Conservation (phyloP, 148 eudicot species). For the Vaccinium macrocarpon region DNA sequence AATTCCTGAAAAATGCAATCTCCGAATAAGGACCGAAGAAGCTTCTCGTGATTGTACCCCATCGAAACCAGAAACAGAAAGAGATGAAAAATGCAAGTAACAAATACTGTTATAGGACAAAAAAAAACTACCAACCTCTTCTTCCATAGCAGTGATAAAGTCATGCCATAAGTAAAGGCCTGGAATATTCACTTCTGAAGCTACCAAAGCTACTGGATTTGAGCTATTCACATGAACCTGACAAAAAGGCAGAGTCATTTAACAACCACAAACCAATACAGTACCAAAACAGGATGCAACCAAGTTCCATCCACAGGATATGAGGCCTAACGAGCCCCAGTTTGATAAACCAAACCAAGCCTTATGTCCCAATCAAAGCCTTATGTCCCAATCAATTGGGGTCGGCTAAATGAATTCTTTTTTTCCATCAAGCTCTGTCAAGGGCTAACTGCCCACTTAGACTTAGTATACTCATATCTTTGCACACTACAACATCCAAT, state of each 20-base stretch:
- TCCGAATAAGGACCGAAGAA: neutral
- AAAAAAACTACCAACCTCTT: constrained; percentile 61
- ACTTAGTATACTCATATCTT: too few relatives aligned
- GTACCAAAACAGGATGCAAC: neutral
- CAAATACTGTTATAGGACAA: neutral
- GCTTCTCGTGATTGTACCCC: neutral
- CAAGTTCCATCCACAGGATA: neutral
- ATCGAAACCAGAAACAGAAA: neutral
- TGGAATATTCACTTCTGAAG: constrained; percentile 71
- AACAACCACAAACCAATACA: neutral
- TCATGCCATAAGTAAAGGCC: constrained; percentile 82
- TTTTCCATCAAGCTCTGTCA: too few relatives aligned
- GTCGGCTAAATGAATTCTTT: too few relatives aligned
- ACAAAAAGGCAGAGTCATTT: constrained; percentile 14
- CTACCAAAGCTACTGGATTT: constrained; percentile 61
- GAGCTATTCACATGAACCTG: constrained; percentile 50
- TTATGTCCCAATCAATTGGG: too few relatives aligned
- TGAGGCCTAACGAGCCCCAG: neutral
- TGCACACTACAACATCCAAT: too few relatives aligned
- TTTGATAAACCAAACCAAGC: neutral
- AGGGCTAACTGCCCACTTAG: too few relatives aligned
- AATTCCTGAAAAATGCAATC: constrained; percentile 54
- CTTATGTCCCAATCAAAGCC: too few relatives aligned
- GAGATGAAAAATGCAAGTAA: neutral
- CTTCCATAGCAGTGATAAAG: constrained; percentile 68